Evolutionary conservation across 1,139 yeast species (phyloP), one percentile per base, ranked within the genome.

Genomic region (Torulaspora pretoriensis): DNA sequence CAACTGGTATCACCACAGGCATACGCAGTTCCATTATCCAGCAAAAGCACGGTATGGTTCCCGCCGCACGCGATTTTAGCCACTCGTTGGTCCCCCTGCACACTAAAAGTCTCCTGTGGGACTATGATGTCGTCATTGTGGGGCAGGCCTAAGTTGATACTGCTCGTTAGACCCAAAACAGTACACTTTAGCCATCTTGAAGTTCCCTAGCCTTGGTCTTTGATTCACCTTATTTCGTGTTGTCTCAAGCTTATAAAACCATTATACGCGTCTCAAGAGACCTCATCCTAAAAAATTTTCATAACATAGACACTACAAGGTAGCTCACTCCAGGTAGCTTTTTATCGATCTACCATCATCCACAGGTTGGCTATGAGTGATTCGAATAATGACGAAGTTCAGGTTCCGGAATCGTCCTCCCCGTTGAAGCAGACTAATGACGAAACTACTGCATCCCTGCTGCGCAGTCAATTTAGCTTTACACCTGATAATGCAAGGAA

Each of bases 81-180:
- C 0, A 81, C 74, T 31, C 49, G 54, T 10, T 23, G 4, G 29
- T 40, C 12, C 46, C 51, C 3, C 42, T 29, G 7, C 31, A 44
- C 19, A 9, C 37, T 38, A 35, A 60, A 43, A 46, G 59, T 52
- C 35, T 47, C 40, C 29, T 51, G 53, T 2, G 64, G 61, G 5
- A 45, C 48, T 25, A 59, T 57, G 23, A 71, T 60, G 61, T 90
- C 97, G 1, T 74, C 75, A 35, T 68, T 68, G 43, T 77, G 74
- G 1, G 74, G 76, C 2, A 77, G 63, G 2, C 97, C 97, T 40
- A 56, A 90, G 71, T 60, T 90, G 97, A 45, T 66, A 79, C 38
- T 67, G 70, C 1, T 96, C 96, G 65, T 90, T 90, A 2, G 96
- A 88, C 0, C 97, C 97, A 63, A 94, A 81, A 1, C 78, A 69